Percentiles rank a stretch among this genome's conserved stretches.
These are phyloP conservation scores for Colletotrichum sp. DNA, from an alignment of 2,329 filamentous ascomycete genomes.

Conservation along the genomic window DNA sequence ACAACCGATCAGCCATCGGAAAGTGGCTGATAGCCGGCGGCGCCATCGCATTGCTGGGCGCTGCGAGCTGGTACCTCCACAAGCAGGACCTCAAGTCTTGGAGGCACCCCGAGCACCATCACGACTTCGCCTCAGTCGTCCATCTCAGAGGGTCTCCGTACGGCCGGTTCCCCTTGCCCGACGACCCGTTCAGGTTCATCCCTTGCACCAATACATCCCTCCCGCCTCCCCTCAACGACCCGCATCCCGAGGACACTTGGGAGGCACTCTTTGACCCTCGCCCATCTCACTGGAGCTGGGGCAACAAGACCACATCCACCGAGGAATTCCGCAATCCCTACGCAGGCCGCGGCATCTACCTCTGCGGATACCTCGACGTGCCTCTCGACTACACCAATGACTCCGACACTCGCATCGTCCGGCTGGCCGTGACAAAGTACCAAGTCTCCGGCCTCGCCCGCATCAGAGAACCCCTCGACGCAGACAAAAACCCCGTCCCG, in stretches of 20 bases:
- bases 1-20: no score
- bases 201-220: slow-evolving; percentile 49
- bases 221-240: slow-evolving; percentile 46
- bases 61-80: background rate
- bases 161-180: slow-evolving; percentile 42
- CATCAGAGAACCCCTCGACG: slow-evolving; percentile 11
- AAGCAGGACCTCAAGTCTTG: background rate
- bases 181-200: slow-evolving; percentile 52
- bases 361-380: slow-evolving; percentile 54
- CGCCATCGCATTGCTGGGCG: background rate
- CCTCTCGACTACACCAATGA: slow-evolving; percentile 53
- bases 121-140: background rate
- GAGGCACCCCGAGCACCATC: background rate
- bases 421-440: slow-evolving; percentile 54
- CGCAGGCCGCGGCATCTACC: slow-evolving; percentile 46
- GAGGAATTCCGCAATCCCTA: slow-evolving; percentile 32
- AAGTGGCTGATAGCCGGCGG: background rate
- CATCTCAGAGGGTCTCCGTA: background rate
- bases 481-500: slow-evolving; percentile 12
- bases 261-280: slow-evolving; percentile 45
- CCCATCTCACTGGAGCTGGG: slow-evolving; percentile 53
- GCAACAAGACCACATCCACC: slow-evolving; percentile 24
- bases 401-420: slow-evolving; percentile 46
- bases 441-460: slow-evolving; percentile 50
- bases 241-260: slow-evolving; percentile 41